Percentiles rank a stretch among this genome's conserved stretches.
These are phyloP conservation scores for Sporothrix protearum DNA, from an alignment of 2,329 filamentous ascomycete species.

Conservation along the genomic window DNA sequence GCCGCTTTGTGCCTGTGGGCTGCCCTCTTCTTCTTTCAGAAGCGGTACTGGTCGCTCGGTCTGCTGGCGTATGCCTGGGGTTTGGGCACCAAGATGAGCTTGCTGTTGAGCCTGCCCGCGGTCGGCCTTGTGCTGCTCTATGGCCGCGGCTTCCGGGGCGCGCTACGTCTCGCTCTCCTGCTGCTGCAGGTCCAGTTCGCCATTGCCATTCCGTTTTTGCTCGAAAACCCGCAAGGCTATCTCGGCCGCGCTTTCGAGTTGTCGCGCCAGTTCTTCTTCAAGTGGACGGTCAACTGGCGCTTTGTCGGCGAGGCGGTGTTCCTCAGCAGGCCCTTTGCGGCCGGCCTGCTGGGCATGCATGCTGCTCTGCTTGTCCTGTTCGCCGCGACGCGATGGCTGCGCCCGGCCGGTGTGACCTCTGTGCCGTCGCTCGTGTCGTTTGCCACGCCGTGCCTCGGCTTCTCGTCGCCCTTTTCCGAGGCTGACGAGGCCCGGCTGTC, in stretches of 20 bases:
- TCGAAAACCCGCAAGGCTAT: constrained; percentile 66
- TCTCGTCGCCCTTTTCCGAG: constrained; percentile 34
- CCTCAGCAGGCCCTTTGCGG: constrained; percentile 64
- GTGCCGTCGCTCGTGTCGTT: constrained; percentile 23
- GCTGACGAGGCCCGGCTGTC: constrained; percentile 55
- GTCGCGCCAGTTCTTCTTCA: constrained; percentile 85
- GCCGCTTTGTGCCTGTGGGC: constrained; percentile 79
- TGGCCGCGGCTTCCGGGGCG: constrained; percentile 61
- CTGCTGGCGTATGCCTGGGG: constrained; percentile 72
- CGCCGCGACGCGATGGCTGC: constrained; percentile 65
- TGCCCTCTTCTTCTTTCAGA: constrained; percentile 75
- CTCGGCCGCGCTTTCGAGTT: constrained; percentile 83
- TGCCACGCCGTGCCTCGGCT: constrained; percentile 20
- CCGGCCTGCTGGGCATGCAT: constrained; percentile 64
- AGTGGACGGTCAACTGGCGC: constrained; percentile 99
- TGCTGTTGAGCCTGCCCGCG: constrained; percentile 78
- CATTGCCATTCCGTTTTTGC: constrained; percentile 64
- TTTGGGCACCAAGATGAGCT: constrained; percentile 91
- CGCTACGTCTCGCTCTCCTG: constrained; percentile 64
- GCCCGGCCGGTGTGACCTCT: constrained; percentile 56
- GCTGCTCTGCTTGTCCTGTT: constrained; percentile 63
- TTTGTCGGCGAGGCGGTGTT: constrained; percentile 85
- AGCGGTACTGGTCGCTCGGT: constrained; percentile 67
- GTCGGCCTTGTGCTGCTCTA: constrained; percentile 74
- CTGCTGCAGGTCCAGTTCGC: constrained; percentile 75